phyloP scores from a whole-genome alignment of 495 filamentous ascomycete genomes.

The Cetradonia linearis region DNA sequence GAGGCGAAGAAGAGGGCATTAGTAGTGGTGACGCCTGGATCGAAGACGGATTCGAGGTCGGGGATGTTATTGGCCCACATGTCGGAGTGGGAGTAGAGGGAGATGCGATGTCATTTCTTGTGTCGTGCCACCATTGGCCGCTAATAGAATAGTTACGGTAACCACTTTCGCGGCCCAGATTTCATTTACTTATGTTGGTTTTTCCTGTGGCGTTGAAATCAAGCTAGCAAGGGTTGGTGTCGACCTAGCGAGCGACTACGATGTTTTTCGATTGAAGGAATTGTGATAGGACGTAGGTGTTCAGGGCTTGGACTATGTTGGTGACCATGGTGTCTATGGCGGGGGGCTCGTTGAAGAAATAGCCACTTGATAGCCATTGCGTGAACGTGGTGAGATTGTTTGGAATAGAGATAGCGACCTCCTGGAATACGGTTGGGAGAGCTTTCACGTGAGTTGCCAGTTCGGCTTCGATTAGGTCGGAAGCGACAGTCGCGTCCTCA shows the following conservation, averaged over 20 bases:
- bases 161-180: conserved; percentile 4
- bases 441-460: neutral
- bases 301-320: neutral
- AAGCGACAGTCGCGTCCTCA: neutral
- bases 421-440: conserved; percentile 1
- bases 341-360: neutral
- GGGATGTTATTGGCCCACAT: conserved; percentile 4
- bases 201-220: neutral
- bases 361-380: neutral
- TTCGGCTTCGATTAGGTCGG: neutral
- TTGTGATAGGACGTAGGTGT: conserved; percentile 12
- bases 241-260: conserved; percentile 11
- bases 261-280: conserved; percentile 8
- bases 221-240: conserved; percentile 2
- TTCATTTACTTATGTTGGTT: too few relatives aligned
- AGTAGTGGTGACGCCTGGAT: conserved; percentile 6
- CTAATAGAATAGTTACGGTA: conserved; percentile 6
- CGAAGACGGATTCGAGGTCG: neutral
- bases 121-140: conserved; percentile 9
- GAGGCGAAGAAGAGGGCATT: conserved; percentile 7
- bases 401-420: neutral
- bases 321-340: neutral
- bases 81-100: neutral
- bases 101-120: neutral
- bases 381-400: conserved; percentile 7